Base-by-base conservation (phyloP, 2,329 filamentous ascomycete species). In the Stemphylium vesicarium region DNA sequence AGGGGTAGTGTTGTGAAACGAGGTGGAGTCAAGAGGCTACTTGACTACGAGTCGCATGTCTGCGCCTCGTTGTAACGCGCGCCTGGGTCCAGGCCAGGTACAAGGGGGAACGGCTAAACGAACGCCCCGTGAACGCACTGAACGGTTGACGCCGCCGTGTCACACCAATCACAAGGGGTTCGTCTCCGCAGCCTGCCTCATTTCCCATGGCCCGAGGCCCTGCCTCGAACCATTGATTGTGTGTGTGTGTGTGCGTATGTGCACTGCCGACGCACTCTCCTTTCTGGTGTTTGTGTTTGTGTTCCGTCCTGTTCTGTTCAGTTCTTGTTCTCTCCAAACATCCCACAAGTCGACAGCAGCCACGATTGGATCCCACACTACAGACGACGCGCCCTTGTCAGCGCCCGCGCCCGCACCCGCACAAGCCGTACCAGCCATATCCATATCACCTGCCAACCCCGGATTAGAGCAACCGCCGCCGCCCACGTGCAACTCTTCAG, bases 161-260 rank as follows among this genome's bases (percentile, higher is more conserved):
- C 41, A 26, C 54, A 48, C 63, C 62, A 64, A 67, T 67, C 62
- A 50, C 47, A 57, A 50, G 56, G 51, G 52, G 36, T 46, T 43
- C 55, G 57, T 60, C 64, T 61, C 59, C 62, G 61, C 58, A 60
- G n/a, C 22, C 20, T 33, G 31, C 49, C 50, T 63, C 60, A 63
- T 65, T 62, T 63, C 55, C 50, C 61, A 51, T 13, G 41, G 10
- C 31, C 16, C 12, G 26, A 44, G 47, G 33, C 50, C 50, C 38
- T 46, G 44, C 53, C 48, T 51, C 38, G 38, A 54, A 67, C 59
- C 56, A 15, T 11, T 33, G 32, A 6, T 16, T n/a, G 18, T 36
- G 42, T 35, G 16, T 10, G 4, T 11, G 22, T 29, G 24, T 22
- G 41, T 44, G 18, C 24, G 38, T 40, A 15, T 7, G 37, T 22